phyloP scores from a whole-genome alignment of 2,329 filamentous ascomycete genomes.

The Fusarium gaditjirri region DNA sequence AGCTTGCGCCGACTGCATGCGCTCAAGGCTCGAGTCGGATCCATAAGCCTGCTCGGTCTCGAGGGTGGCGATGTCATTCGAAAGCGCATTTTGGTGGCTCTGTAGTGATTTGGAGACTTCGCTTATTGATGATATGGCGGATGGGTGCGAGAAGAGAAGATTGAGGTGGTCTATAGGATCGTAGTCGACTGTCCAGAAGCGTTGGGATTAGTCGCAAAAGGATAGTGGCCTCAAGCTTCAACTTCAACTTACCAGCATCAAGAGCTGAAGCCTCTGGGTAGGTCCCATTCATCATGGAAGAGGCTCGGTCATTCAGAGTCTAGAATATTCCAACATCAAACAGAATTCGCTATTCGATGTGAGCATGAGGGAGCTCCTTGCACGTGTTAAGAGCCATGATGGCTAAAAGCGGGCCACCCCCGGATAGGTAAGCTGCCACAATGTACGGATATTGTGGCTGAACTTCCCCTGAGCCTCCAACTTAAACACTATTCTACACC shows the following conservation, averaged over 20 bases:
- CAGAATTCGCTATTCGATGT: neutral
- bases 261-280: slow-evolving; percentile 52
- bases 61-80: slow-evolving; percentile 78
- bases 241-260: slow-evolving; percentile 55
- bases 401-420: slow-evolving; percentile 39
- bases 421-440: slow-evolving; percentile 6
- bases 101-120: slow-evolving; percentile 79
- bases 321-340: slow-evolving; percentile 10
- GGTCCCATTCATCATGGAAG: slow-evolving; percentile 54
- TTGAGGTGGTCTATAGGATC: slow-evolving; percentile 95
- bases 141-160: slow-evolving; percentile 89
- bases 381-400: slow-evolving; percentile 46
- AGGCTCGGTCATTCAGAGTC: neutral
- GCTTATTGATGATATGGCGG: slow-evolving; percentile 80
- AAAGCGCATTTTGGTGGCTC: slow-evolving; percentile 83
- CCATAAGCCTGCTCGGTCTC: slow-evolving; percentile 83
- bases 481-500: neutral
- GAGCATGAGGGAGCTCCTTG: slow-evolving; percentile 33
- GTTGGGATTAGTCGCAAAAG: slow-evolving; percentile 34
- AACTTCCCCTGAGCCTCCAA: slow-evolving; percentile 19
- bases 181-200: slow-evolving; percentile 71
- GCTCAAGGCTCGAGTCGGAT: slow-evolving; percentile 86
- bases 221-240: slow-evolving; percentile 15
- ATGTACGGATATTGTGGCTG: slow-evolving; percentile 25
- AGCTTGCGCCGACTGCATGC: slow-evolving; percentile 89